These are phyloP conservation scores for Sclerotinia glacialis DNA, from an alignment of 2,329 filamentous ascomycete species.

Conservation along the genomic window DNA sequence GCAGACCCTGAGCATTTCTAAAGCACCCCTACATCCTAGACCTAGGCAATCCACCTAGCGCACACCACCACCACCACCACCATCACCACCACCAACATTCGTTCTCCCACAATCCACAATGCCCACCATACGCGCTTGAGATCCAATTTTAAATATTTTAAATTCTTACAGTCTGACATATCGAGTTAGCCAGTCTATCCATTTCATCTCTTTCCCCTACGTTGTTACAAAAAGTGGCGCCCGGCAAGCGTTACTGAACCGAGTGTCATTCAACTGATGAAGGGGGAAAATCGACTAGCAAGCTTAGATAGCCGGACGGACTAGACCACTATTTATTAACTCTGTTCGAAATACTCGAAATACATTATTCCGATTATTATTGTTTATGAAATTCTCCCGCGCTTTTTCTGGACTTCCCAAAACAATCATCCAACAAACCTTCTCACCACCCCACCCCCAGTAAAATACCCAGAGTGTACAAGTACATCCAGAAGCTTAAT, in stretches of 20 bases:
- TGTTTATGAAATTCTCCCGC: slow-evolving; percentile 3
- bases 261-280: slow-evolving; percentile 12
- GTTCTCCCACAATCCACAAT: slow-evolving; percentile 18
- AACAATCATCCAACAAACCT: slow-evolving; percentile 16
- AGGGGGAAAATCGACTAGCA: slow-evolving; percentile 1
- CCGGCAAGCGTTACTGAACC: slow-evolving; percentile 21
- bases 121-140: slow-evolving; percentile 21
- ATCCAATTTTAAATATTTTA: slow-evolving; percentile 15
- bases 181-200: background rate
- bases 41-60: slow-evolving; percentile 14
- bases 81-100: slow-evolving; percentile 8
- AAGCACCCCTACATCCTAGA: slow-evolving; percentile 17
- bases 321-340: background rate
- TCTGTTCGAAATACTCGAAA: background rate
- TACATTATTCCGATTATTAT: slow-evolving; percentile 3
- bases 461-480: slow-evolving; percentile 20
- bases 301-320: slow-evolving; percentile 14
- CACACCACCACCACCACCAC: slow-evolving; percentile 5
- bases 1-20: slow-evolving; percentile 4
- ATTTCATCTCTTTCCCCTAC: slow-evolving; percentile 12
- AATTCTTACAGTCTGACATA: slow-evolving; percentile 9
- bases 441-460: slow-evolving; percentile 17
- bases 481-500: slow-evolving; percentile 7
- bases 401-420: slow-evolving; percentile 8
- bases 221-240: slow-evolving; percentile 17